These are phyloP conservation scores for Medicago lupulina DNA, from an alignment of 306 rosid species.

Conservation along the genomic window DNA sequence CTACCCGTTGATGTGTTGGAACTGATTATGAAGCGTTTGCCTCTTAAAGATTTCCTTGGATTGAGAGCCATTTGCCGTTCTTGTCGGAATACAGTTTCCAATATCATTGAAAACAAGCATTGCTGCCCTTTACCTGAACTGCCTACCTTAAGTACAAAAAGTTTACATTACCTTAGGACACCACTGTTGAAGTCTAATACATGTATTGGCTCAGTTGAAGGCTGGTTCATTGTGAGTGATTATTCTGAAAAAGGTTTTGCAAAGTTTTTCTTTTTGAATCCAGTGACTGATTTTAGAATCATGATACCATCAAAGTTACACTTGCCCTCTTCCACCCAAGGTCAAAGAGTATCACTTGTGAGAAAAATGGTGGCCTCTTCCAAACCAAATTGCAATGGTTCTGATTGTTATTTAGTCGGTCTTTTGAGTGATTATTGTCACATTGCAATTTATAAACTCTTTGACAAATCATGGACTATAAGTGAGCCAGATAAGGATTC, in stretches of 20 bases:
- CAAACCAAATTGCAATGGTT: neutral
- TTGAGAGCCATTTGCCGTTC: too few relatives aligned
- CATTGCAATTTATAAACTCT: conserved; percentile 12
- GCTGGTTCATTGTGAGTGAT: neutral
- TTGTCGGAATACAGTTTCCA: too few relatives aligned
- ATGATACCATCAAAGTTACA: neutral
- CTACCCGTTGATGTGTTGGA: too few relatives aligned
- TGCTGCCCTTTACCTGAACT: too few relatives aligned
- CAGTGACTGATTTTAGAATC: conserved; percentile 1
- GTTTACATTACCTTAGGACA: neutral
- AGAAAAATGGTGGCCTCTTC: conserved; percentile 28
- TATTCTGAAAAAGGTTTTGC: neutral
- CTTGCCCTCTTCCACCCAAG: neutral
- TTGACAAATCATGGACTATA: neutral
- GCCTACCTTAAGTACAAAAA: neutral
- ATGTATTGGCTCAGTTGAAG: neutral
- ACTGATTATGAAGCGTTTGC: too few relatives aligned
- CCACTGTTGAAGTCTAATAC: rapidly evolving
- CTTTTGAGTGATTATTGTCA: neutral
- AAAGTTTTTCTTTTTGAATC: neutral
- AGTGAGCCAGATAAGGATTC: neutral
- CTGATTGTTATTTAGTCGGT: neutral
- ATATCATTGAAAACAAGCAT: too few relatives aligned
- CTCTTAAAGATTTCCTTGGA: too few relatives aligned
- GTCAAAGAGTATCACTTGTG: neutral